Conservation (phyloP, 129 eudicot species). For the Chrysanthemum seticuspe region DNA sequence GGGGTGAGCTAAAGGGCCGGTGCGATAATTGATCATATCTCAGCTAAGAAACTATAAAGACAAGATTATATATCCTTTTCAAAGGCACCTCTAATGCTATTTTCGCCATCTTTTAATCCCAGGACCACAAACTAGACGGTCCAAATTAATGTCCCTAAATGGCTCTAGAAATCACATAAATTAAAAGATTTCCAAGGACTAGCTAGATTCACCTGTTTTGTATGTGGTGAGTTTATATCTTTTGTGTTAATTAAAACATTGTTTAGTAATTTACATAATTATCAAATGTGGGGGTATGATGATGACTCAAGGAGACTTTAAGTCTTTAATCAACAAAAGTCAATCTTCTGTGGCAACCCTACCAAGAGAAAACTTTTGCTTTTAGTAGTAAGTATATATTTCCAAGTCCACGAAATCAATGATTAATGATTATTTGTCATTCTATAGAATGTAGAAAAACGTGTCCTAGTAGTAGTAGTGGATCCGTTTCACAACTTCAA, state of each 20-base stretch:
- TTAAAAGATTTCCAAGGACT: background rate
- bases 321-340: conserved; percentile 22
- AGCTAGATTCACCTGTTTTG: background rate
- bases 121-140: conserved; percentile 25
- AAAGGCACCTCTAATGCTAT: conserved; percentile 15
- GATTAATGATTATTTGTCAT: conserved; percentile 31
- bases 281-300: conserved; percentile 27
- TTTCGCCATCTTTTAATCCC: conserved; percentile 11
- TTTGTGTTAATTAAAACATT: background rate
- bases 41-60: too few species aligned
- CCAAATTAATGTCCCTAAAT: background rate
- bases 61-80: background rate
- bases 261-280: background rate
- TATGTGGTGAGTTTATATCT: too few species aligned
- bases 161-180: background rate
- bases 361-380: conserved; percentile 21
- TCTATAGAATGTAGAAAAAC: conserved; percentile 20
- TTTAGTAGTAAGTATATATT: conserved; percentile 23
- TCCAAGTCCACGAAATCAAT: conserved; percentile 28
- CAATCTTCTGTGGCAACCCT: conserved; percentile 27
- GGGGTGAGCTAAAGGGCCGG: too few species aligned
- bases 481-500: conserved; percentile 32
- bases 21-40: too few species aligned
- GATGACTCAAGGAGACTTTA: conserved; percentile 24
- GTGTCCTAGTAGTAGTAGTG: conserved; percentile 28